phyloP scores from a whole-genome alignment of 331 rosid genomes.

The Malus hybrid region DNA sequence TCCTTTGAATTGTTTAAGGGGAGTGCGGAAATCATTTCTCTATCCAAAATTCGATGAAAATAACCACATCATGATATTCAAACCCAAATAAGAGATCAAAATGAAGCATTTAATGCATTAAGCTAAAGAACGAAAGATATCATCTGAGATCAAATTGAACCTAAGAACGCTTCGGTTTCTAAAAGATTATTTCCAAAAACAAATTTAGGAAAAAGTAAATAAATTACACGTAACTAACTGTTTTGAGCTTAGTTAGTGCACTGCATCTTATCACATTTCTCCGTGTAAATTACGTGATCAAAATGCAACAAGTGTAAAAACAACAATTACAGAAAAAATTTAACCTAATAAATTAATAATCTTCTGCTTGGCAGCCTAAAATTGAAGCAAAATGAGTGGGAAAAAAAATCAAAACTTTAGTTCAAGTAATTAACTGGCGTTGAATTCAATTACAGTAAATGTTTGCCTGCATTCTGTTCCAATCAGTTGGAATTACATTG shows the following conservation, averaged over 20 bases:
- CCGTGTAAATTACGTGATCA: not conserved
- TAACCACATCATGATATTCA: not conserved
- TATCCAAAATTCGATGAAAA: not conserved
- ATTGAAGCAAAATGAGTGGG: too few relatives aligned
- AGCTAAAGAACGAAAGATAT: not conserved
- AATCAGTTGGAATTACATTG: not conserved
- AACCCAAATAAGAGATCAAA: not conserved
- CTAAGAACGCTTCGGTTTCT: not conserved
- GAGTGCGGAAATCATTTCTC: too few relatives aligned
- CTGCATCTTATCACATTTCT: not conserved
- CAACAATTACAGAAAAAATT: not conserved
- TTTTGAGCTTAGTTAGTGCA: not conserved
- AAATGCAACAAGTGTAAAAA: not conserved
- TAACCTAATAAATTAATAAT: not conserved
- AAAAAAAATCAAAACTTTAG: too few relatives aligned
- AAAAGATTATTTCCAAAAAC: not conserved
- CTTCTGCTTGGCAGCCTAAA: not conserved
- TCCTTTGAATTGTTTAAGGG: too few relatives aligned
- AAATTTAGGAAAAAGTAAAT: not conserved
- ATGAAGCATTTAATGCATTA: not conserved
- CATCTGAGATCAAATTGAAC: not conserved
- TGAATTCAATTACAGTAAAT: not conserved
- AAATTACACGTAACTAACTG: not conserved
- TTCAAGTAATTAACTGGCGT: not conserved
- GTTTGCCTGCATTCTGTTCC: too few relatives aligned